Evolutionary conservation across 306 rosid species (phyloP), one percentile per base, ranked within the genome.

Genomic region (Sophora flavescens): DNA sequence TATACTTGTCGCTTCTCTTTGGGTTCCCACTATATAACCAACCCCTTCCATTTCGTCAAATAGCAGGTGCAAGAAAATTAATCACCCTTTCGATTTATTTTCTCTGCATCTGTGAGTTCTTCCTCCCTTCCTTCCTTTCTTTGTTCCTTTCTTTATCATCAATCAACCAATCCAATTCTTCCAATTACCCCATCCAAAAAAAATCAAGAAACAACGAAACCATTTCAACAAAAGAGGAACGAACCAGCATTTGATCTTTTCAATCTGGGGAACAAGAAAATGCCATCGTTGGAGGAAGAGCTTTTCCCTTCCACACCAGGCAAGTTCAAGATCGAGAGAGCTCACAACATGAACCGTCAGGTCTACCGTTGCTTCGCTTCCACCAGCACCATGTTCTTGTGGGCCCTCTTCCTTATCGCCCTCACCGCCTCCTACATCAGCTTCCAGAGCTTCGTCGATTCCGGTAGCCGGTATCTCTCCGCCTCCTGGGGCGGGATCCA

Each of bases 401-500:
- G 97, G 98, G 96, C 93, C 4, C 85, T 93, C 10, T 90, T 93
- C 53, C 62, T 93, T 2, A 82, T 93, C 3, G 98, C 97, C 30
- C 72, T 91, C 13, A 91, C 97, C 59, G 92, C 86, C 1, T 93
- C 98, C 13, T 91, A 89, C 64, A 75, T 91, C 70, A 91, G 93
- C 54, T 89, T 93, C 77, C 98, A 89, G 45, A 69, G 90, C 74
- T 91, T 91, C 74, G 90, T 91, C 14, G 86, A 91, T 63, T 81
- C 93, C 51, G 91, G 96, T 12, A 84, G 89, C 85, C 84, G 86
- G 7, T 88, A 89, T 66, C 81, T 90, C 54, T 47, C 97, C 2
- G 89, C 96, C 8, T 93, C 97, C 0, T 91, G 98, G 98, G 98
- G 97, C 2, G 98, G 97, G 6, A 76, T 88, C 87, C 91, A 90